Conservation (phyloP, 2,329 filamentous ascomycete genomes). For the Beauveria rudraprayagi region DNA sequence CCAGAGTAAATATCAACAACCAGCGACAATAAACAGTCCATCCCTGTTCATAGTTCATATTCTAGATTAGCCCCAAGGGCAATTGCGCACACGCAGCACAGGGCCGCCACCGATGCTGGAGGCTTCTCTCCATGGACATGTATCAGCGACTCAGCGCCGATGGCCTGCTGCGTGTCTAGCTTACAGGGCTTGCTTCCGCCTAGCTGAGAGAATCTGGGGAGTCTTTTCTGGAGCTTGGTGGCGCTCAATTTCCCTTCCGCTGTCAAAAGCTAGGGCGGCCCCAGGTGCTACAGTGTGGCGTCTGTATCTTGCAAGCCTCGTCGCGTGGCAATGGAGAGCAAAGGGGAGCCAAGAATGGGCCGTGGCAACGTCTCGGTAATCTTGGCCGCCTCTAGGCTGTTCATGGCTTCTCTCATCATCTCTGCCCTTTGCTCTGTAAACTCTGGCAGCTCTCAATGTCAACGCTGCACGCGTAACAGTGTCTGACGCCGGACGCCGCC, state of each 20-base stretch:
- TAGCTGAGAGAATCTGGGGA: conserved; percentile 4
- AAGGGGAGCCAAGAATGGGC: conserved; percentile 6
- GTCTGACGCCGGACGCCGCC: not conserved
- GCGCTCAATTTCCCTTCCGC: not conserved
- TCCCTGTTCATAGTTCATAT: no score
- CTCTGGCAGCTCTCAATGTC: not conserved
- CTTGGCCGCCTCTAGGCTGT: not conserved
- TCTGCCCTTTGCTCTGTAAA: not conserved
- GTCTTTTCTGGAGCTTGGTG: not conserved
- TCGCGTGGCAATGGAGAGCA: conserved; percentile 9
- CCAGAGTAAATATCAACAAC: no score
- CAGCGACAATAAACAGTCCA: no score
- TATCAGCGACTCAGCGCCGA: no score
- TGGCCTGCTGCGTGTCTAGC: conserved; percentile 2
- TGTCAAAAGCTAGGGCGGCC: conserved; percentile 1
- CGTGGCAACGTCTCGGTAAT: conserved; percentile 10
- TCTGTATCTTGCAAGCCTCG: conserved; percentile 10
- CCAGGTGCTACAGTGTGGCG: conserved; percentile 9
- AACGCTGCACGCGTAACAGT: not conserved
- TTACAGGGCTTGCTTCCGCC: conserved; percentile 4
- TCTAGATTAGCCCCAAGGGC: no score
- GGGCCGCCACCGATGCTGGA: no score
- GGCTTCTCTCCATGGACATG: no score
- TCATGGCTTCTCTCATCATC: not conserved
- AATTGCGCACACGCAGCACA: no score